Evolutionary conservation across 106 monocot genomes (phyloP).

Genomic region (Allium fistulosum): DNA sequence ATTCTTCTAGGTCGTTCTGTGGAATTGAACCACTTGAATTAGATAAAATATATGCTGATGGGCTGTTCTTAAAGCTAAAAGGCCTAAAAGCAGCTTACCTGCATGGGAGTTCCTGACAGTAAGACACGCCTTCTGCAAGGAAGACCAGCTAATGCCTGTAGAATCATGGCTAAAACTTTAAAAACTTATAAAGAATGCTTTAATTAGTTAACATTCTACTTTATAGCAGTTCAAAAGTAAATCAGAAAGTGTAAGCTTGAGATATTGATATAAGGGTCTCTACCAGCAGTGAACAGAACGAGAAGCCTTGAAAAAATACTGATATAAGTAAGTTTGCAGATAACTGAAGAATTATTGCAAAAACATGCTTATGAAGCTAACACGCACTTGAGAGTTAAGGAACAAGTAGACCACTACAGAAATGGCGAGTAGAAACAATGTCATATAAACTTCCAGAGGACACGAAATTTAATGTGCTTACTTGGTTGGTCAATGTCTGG

Average conservation of each 20-base stretch:
- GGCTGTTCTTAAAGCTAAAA: neutral
- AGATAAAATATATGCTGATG: conserved; percentile 3
- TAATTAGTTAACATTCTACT: no score
- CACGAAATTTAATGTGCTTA: conserved; percentile 7
- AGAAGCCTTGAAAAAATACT: neutral
- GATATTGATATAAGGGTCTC: neutral
- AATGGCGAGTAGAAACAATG: neutral
- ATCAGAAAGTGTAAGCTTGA: neutral
- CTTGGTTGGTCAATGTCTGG: conserved; percentile 87
- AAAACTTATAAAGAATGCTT: no score
- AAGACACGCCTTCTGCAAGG: conserved; percentile 82
- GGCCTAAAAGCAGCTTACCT: conserved; percentile 26
- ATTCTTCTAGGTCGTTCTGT: conserved; percentile 96
- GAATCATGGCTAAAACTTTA: no score
- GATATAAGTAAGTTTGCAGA: no score
- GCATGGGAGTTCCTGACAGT: conserved; percentile 97
- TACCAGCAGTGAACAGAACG: neutral
- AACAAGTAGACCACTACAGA: no score
- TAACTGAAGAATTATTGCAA: no score
- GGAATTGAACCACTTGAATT: conserved; percentile 5
- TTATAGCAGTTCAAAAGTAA: no score
- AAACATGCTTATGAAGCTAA: no score
- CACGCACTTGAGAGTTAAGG: no score
- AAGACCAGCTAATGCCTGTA: conserved; percentile 85
- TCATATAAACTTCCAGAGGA: neutral